Base-by-base conservation (phyloP, 192 early-diverging fungal species). In the Thamnidium elegans region DNA sequence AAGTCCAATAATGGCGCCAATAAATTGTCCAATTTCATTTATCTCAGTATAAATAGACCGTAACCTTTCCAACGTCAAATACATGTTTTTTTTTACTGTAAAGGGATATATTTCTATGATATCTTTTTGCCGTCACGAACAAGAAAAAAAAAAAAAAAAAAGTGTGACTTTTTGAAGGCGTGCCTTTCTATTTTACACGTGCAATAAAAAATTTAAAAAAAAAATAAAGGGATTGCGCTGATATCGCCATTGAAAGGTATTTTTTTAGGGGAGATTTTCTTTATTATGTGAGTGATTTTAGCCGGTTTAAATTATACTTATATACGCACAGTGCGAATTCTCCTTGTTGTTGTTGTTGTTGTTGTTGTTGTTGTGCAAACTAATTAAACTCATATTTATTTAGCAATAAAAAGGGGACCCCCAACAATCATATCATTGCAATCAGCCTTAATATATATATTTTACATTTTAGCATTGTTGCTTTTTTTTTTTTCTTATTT, bases 121-220 rank as follows among this genome's bases (percentile, higher is more conserved):
- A 46, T 46, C 20, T 14, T 31, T 32, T 26, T 26, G 13, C 6
- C 11, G 7, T 26, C n/a, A 7, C 8, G 34, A 4, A 36, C n/a
- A n/a, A n/a, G n/a, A n/a, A n/a, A n/a, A n/a, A n/a, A n/a, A n/a
- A n/a, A n/a, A n/a, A n/a, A n/a, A n/a, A n/a, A n/a, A 13, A 36
- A 30, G 32, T 56, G 54, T 56, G 54, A 56, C 19, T 17, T 56
- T 56, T 36, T 56, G 54, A n/a, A n/a, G n/a, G n/a, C n/a, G n/a
- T 19, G 31, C 54, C 5, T 26, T 26, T 26, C 3, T 26, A 2
- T n/a, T 19, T 31, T 34, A 56, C 54, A 56, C 54, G 54, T 56
- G 54, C 34, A 56, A 56, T 17, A 39, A 55, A 7, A 39, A 55
- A 7, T 30, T 30, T 34, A 32, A 34, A 39, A 17, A 36, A 39